phyloP scores from a whole-genome alignment of 2,329 filamentous ascomycete species.

The Curvularia spicifera region DNA sequence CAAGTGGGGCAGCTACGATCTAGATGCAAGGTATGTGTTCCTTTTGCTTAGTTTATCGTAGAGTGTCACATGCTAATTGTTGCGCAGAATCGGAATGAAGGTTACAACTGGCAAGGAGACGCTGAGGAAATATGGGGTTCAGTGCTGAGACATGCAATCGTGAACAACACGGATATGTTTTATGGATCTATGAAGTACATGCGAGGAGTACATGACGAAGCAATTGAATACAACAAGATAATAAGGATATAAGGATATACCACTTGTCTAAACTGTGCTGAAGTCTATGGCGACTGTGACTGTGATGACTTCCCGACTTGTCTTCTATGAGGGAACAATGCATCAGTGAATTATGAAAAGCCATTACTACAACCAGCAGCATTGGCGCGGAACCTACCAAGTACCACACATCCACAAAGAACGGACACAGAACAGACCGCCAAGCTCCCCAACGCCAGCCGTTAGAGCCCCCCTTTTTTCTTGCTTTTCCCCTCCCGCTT shows the following conservation, averaged over 20 bases:
- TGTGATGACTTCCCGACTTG: not conserved
- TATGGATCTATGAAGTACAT: not conserved
- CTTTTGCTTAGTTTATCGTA: not conserved
- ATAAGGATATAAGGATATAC: not conserved
- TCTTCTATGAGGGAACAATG: no score
- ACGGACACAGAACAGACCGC: no score
- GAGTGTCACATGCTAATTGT: conserved; percentile 11
- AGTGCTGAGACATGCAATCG: conserved; percentile 10
- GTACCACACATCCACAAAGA: no score
- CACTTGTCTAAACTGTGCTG: not conserved
- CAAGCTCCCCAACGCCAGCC: not conserved
- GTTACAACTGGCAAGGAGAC: conserved; percentile 73
- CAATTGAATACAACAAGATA: not conserved
- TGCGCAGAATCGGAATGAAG: conserved; percentile 67
- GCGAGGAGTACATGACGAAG: not conserved
- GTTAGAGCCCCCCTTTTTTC: not conserved
- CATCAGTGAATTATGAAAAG: no score
- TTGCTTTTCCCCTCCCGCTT: not conserved
- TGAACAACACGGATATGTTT: not conserved
- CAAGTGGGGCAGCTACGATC: conserved; percentile 72
- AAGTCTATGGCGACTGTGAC: not conserved
- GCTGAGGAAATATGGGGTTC: conserved; percentile 52
- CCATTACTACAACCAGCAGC: no score
- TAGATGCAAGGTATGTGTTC: conserved; percentile 67
- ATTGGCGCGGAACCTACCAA: no score